Conservation (phyloP, 805 yeast species). For the Naumovozyma dairenensis region DNA sequence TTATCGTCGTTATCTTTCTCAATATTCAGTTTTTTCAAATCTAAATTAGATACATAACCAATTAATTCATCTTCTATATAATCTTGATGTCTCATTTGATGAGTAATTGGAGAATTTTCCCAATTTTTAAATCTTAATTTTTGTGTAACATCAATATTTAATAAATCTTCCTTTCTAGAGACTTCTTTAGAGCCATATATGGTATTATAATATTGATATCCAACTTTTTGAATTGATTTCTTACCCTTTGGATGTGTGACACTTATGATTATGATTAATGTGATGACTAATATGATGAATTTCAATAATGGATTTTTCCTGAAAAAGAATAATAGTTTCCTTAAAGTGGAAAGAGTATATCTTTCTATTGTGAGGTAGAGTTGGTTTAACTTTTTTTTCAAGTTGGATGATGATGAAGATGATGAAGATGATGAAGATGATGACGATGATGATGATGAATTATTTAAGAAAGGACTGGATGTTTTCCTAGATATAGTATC, state of each 20-base stretch:
- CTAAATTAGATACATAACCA: conserved; percentile 7
- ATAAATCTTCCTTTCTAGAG: conserved; percentile 2
- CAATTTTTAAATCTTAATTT: conserved; percentile 4
- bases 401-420: too few relatives aligned
- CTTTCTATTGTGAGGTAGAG: too few relatives aligned
- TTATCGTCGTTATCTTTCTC: not conserved
- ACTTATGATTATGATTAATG: not conserved
- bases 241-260: not conserved
- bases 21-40: conserved; percentile 1
- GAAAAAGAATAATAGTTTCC: not conserved
- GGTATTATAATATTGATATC: not conserved
- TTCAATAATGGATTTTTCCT: not conserved
- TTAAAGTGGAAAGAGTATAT: not conserved
- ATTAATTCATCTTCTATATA: not conserved
- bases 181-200: not conserved
- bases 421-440: too few relatives aligned
- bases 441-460: too few relatives aligned
- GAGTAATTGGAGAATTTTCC: conserved; percentile 2
- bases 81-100: conserved; percentile 1
- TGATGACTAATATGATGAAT: not conserved
- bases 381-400: too few relatives aligned
- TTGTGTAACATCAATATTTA: conserved; percentile 3
- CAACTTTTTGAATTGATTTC: not conserved
- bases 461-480: too few relatives aligned
- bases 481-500: too few relatives aligned